Conservation (phyloP, 2,329 filamentous ascomycete species). For the Raffaelea ambrosiae region DNA sequence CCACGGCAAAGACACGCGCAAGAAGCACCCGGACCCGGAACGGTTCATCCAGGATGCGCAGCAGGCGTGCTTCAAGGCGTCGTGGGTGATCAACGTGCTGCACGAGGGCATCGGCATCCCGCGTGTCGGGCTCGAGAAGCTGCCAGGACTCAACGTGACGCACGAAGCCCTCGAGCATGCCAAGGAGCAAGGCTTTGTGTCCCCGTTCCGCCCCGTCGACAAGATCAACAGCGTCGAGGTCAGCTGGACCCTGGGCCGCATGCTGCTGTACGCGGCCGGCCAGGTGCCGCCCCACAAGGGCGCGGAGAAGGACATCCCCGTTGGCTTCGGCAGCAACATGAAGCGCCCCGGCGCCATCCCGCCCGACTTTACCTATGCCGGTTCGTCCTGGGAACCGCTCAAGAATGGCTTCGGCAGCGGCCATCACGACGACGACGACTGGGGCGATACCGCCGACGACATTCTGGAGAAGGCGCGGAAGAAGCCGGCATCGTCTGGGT, state of each 20-base stretch:
- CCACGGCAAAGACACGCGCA: conserved; percentile 18
- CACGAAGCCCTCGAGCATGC: conserved; percentile 59
- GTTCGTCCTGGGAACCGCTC: conserved; percentile 39
- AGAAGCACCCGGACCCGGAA: conserved; percentile 42
- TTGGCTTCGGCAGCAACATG: conserved; percentile 89
- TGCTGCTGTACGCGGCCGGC: conserved; percentile 87
- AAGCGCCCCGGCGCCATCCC: conserved; percentile 44
- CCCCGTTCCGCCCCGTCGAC: conserved; percentile 87
- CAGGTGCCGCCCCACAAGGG: conserved; percentile 59
- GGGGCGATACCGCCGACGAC: conserved; percentile 42
- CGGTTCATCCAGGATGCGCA: conserved; percentile 71
- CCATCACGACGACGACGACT: conserved; percentile 47
- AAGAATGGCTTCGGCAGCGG: conserved; percentile 44
- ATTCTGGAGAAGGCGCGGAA: conserved; percentile 59
- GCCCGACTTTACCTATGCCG: conserved; percentile 76
- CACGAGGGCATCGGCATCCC: conserved; percentile 95
- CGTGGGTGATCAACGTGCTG: conserved; percentile 93
- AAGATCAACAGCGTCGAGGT: conserved; percentile 88
- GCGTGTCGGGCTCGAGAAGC: conserved; percentile 66
- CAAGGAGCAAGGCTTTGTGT: conserved; percentile 62
- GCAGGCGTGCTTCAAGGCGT: conserved; percentile 94
- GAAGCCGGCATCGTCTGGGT: conserved; percentile 61
- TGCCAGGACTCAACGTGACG: conserved; percentile 58
- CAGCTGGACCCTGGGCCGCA: conserved; percentile 95
- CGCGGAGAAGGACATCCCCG: conserved; percentile 45